A percentile compares a stretch with the other conserved stretches of the same genome.
These are phyloP conservation scores for Hypoxylon fuscum DNA, from an alignment of 495 filamentous ascomycete species.

Conservation along the genomic window DNA sequence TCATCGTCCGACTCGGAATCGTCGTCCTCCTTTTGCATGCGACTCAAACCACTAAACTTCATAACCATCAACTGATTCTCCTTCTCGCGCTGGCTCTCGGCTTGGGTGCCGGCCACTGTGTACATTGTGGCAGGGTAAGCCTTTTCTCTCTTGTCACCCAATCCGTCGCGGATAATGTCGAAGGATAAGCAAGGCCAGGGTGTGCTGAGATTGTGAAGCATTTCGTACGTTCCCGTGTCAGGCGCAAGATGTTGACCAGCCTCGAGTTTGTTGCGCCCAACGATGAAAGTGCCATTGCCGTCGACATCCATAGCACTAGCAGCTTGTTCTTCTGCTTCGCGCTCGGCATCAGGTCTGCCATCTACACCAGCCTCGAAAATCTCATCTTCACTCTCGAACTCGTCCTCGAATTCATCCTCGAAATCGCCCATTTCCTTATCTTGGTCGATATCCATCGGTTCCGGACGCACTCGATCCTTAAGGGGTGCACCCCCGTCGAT, in stretches of 20 bases:
- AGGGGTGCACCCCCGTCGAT: slow-evolving; percentile 65
- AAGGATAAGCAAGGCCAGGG: slow-evolving; percentile 98
- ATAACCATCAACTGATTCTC: slow-evolving; percentile 95
- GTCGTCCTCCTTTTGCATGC: slow-evolving; percentile 75
- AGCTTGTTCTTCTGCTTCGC: slow-evolving; percentile 82
- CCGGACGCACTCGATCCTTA: slow-evolving; percentile 75
- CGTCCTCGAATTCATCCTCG: slow-evolving; percentile 95
- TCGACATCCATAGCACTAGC: slow-evolving; percentile 90
- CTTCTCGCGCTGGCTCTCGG: slow-evolving; percentile 72
- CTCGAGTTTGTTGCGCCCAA: slow-evolving; percentile 84
- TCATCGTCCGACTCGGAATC: slow-evolving; percentile 75
- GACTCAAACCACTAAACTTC: slow-evolving; percentile 90
- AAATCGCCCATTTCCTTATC: slow-evolving; percentile 81
- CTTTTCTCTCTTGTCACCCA: slow-evolving; percentile 84
- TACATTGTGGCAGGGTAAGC: slow-evolving; percentile 93
- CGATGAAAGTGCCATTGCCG: slow-evolving; percentile 84
- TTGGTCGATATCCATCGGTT: slow-evolving; percentile 63
- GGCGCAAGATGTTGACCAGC: slow-evolving; percentile 90
- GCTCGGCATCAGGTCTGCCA: slow-evolving; percentile 88
- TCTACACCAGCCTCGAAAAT: slow-evolving; percentile 94
- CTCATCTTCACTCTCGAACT: slow-evolving; percentile 97
- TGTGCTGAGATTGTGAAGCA: slow-evolving; percentile 91
- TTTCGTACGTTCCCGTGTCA: slow-evolving; percentile 90
- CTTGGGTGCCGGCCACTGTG: slow-evolving; percentile 92
- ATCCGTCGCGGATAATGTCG: slow-evolving; percentile 86